phyloP scores from a whole-genome alignment of 1,284 basidiomycete species.

The Malassezia restricta region DNA sequence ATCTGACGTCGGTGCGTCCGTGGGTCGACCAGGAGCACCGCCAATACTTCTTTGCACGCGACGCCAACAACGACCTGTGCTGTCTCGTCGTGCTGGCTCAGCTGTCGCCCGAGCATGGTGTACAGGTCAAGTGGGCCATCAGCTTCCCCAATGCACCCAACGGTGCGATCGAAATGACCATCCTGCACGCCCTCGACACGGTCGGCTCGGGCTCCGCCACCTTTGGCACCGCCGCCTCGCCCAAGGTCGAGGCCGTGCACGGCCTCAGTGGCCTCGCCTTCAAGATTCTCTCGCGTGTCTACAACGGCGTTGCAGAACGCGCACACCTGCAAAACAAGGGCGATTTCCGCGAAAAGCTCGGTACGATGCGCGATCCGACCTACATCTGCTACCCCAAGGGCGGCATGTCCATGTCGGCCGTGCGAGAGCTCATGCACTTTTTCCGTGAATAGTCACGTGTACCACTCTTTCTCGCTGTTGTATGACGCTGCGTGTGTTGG shows the following conservation, averaged over 20 bases:
- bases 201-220: slow-evolving; percentile 50
- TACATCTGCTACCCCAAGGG: slow-evolving; percentile 35
- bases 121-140: slow-evolving; percentile 56
- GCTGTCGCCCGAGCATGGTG: slow-evolving; percentile 51
- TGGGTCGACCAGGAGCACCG: slow-evolving; percentile 53
- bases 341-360: slow-evolving; percentile 40
- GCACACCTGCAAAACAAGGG: slow-evolving; percentile 30
- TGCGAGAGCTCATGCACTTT: slow-evolving; percentile 34
- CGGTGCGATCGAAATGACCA: slow-evolving; percentile 51
- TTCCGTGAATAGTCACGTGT: slow-evolving; percentile 16
- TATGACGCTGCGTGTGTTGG: slow-evolving; percentile 15
- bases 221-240: slow-evolving; percentile 38
- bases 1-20: slow-evolving; percentile 53
- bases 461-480: not conserved
- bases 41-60: slow-evolving; percentile 52
- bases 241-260: slow-evolving; percentile 25
- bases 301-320: slow-evolving; percentile 24
- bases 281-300: slow-evolving; percentile 29
- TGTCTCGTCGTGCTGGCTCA: slow-evolving; percentile 54
- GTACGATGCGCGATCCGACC: slow-evolving; percentile 27
- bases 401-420: slow-evolving; percentile 29
- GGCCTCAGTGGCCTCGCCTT: slow-evolving; percentile 28
- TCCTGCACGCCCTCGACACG: slow-evolving; percentile 51
- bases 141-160: slow-evolving; percentile 54
- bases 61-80: slow-evolving; percentile 48